Evolutionary conservation across 345 rosid species (phyloP).

Genomic region (Raphanus raphanistrum): DNA sequence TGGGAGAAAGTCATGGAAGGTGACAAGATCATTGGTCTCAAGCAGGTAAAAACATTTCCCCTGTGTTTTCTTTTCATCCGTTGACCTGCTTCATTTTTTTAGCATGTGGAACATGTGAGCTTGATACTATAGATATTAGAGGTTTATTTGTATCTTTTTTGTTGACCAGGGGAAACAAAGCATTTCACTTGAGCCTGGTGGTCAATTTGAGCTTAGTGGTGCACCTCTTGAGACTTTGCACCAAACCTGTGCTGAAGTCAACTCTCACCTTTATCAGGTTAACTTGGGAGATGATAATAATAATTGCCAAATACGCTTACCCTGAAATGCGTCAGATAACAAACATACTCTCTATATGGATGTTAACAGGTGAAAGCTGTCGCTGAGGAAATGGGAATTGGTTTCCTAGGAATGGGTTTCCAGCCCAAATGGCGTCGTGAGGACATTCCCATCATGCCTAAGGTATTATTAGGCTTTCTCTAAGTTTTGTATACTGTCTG

Average conservation of each 20-base stretch:
- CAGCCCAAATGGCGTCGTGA: conserved; percentile 89
- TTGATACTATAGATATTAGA: background rate
- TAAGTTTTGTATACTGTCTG: background rate
- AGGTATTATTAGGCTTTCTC: conserved; percentile 50
- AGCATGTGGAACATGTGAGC: too few species aligned
- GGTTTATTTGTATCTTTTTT: conserved; percentile 12
- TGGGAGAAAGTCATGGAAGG: conserved; percentile 97
- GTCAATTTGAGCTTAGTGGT: conserved; percentile 98
- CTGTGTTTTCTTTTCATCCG: background rate
- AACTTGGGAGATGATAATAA: background rate
- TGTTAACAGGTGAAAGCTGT: conserved; percentile 88
- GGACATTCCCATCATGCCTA: conserved; percentile 97
- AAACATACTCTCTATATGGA: conserved; percentile 1
- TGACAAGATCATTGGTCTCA: conserved; percentile 81
- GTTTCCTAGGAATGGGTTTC: conserved; percentile 97
- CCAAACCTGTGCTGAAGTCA: conserved; percentile 99
- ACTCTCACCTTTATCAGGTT: conserved; percentile 99
- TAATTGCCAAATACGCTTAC: conserved; percentile 5
- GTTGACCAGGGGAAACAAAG: conserved; percentile 87
- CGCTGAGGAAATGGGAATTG: conserved; percentile 98
- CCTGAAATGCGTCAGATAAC: background rate
- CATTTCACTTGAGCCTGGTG: conserved; percentile 98
- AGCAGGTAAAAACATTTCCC: conserved; percentile 59
- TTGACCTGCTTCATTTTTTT: background rate
- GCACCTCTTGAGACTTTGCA: conserved; percentile 99